Evolutionary conservation across 2,329 filamentous ascomycete species (phyloP).

Genomic region (Paecilomyces formosus): DNA sequence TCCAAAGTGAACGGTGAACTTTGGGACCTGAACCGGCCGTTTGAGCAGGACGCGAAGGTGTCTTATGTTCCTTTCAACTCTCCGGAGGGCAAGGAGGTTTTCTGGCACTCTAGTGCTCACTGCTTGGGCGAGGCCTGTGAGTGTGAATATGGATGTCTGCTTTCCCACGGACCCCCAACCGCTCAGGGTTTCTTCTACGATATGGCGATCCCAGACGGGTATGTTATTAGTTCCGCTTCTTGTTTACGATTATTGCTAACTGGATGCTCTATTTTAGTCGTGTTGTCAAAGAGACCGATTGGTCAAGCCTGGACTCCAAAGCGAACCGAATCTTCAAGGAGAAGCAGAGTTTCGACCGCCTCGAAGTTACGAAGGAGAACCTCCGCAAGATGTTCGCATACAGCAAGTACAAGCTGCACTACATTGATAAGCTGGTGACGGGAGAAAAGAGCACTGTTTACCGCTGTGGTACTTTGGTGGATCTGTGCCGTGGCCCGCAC

Average conservation of each 20-base stretch:
- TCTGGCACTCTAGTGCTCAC: slow-evolving; percentile 96
- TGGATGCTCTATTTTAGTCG: slow-evolving; percentile 31
- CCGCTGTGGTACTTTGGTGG: slow-evolving; percentile 85
- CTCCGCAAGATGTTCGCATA: slow-evolving; percentile 94
- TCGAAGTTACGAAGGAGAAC: slow-evolving; percentile 83
- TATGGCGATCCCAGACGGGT: slow-evolving; percentile 72
- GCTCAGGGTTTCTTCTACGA: slow-evolving; percentile 96
- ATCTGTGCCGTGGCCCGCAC: slow-evolving; percentile 91
- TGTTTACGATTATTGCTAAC: not conserved
- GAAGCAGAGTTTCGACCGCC: slow-evolving; percentile 88
- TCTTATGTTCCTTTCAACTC: slow-evolving; percentile 78
- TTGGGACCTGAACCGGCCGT: slow-evolving; percentile 86
- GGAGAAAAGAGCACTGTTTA: slow-evolving; percentile 92
- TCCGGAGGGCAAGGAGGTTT: slow-evolving; percentile 76
- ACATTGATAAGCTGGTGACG: slow-evolving; percentile 91
- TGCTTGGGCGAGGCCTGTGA: slow-evolving; percentile 93
- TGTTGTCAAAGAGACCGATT: slow-evolving; percentile 66
- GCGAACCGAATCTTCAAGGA: slow-evolving; percentile 86
- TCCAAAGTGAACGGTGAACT: slow-evolving; percentile 76
- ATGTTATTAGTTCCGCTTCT: slow-evolving; percentile 16
- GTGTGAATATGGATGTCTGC: slow-evolving; percentile 78
- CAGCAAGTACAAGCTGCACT: slow-evolving; percentile 98
- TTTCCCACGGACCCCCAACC: slow-evolving; percentile 90
- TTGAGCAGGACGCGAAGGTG: slow-evolving; percentile 81
- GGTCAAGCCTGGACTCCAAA: slow-evolving; percentile 74